Conservation (phyloP, 2,329 filamentous ascomycete genomes). For the Incumbomyces delicatus region DNA sequence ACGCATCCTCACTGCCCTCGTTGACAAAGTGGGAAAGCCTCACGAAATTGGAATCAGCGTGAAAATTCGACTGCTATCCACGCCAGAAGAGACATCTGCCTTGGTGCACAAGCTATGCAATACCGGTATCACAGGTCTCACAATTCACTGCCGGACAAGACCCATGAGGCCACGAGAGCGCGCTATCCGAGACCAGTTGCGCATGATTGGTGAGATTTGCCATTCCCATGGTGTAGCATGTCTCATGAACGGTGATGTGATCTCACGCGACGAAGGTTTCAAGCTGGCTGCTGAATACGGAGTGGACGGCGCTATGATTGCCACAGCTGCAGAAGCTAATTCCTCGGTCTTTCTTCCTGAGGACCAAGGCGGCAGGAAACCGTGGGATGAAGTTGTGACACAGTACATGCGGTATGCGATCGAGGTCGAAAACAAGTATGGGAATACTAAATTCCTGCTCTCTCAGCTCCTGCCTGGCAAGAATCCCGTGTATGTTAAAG, state of each 20-base stretch:
- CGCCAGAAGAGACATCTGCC: slow-evolving; percentile 61
- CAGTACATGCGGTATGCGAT: slow-evolving; percentile 65
- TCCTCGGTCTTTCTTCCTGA: slow-evolving; percentile 70
- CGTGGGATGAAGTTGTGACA: slow-evolving; percentile 68
- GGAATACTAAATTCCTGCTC: slow-evolving; percentile 88
- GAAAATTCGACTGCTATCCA: slow-evolving; percentile 84
- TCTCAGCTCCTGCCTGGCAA: slow-evolving; percentile 80
- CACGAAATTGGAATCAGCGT: slow-evolving; percentile 91
- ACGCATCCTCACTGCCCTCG: slow-evolving; percentile 72
- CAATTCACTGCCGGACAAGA: slow-evolving; percentile 90
- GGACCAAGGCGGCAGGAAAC: slow-evolving; percentile 58
- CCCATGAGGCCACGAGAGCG: slow-evolving; percentile 87
- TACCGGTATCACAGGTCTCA: slow-evolving; percentile 86
- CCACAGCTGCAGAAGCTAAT: slow-evolving; percentile 83
- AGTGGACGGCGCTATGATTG: slow-evolving; percentile 96
- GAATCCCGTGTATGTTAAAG: slow-evolving; percentile 48
- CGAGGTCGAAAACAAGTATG: slow-evolving; percentile 72
- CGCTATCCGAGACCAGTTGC: slow-evolving; percentile 75
- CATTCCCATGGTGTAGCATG: slow-evolving; percentile 79
- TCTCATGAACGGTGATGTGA: slow-evolving; percentile 91
- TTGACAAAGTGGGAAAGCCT: slow-evolving; percentile 63
- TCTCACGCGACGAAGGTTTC: slow-evolving; percentile 60
- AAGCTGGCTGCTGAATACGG: slow-evolving; percentile 65
- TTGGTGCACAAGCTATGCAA: slow-evolving; percentile 69
- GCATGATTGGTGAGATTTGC: slow-evolving; percentile 74